Evolutionary conservation across 129 eudicot species (phyloP), one percentile per base, ranked within the genome.

Genomic region (Pseudognaphalium luteoalbum): DNA sequence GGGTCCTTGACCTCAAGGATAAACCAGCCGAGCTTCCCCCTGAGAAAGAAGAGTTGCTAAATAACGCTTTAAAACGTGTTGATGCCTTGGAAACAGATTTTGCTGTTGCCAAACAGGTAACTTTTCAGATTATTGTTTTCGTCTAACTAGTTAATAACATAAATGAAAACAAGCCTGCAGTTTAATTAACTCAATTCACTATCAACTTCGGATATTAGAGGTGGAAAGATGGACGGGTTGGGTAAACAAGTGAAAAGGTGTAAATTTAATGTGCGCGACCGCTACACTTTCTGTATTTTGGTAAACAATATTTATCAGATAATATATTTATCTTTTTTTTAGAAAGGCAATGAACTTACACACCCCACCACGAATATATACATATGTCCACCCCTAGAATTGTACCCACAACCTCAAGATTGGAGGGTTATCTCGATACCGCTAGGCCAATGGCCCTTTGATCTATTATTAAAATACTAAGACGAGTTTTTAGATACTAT

Each of bases 41-140:
- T 0, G 97, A 95, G 76, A 91, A 89, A 75, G 97, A 95, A 82
- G 91, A 89, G 75, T 71, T 91, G 86, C 88, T 95, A 29, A 88
- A 83, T 72, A 66, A 60, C 42, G 92, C 97, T 69, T 73, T 95
- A 80, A 71, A 68, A 30, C 89, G 97, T 29, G 88, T 91, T 15
- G 80, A 75, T 52, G 50, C 71, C 51, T 35, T 66, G 71, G 71
- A 66, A 66, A 34, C 30, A 39, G 52, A 66, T 52, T 52, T 66
- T 66, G 52, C 52, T 66, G 52, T 44, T 37, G 50, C 92, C 65
- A 87, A 81, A 76, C 91, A 89, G 97, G 99, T 91, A 86, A 11
- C 12, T 58, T 4, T 70, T 68, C 22, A 47, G 51, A 67, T 76
- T 76, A 28, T 65, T 51, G 28, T n/a, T 32, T 25, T 54, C 22